A percentile compares a stretch with the other conserved stretches of the same genome.
Conservation (phyloP, 2,329 filamentous ascomycete genomes). For the Diaporthe helianthi region DNA sequence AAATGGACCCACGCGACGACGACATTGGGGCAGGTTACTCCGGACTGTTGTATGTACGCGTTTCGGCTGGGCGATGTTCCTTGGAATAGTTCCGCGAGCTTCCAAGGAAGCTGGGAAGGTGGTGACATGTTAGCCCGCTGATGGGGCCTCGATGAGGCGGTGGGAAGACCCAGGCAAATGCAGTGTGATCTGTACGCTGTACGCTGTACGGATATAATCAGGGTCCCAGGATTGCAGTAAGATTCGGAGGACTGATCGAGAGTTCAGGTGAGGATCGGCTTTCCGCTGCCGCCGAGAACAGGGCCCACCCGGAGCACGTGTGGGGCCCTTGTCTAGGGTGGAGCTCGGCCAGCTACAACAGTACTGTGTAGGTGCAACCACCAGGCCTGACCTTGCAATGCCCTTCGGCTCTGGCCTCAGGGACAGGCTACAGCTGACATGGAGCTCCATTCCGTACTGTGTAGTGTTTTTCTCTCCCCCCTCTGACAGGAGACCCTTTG, state of each 20-base stretch:
- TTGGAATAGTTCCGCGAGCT: not conserved
- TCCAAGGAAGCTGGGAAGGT: not conserved
- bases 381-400: slow-evolving; percentile 3
- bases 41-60: not conserved
- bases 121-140: not conserved
- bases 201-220: slow-evolving; percentile 12
- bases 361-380: not conserved
- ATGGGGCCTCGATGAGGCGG: not conserved
- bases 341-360: slow-evolving; percentile 2
- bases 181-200: not conserved
- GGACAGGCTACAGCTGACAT: slow-evolving; percentile 23
- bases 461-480: no score
- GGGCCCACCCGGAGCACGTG: slow-evolving; percentile 19
- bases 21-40: not conserved
- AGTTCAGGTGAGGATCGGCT: slow-evolving; percentile 25
- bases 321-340: slow-evolving; percentile 10
- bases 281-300: slow-evolving; percentile 18
- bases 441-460: slow-evolving; percentile 13
- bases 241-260: slow-evolving; percentile 16
- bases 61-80: slow-evolving; percentile 15
- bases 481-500: slow-evolving; percentile 4
- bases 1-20: not conserved
- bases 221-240: slow-evolving; percentile 21
- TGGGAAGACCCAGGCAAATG: not conserved
- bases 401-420: not conserved